A percentile compares a stretch with the other conserved stretches of the same genome.
Evolutionary conservation across 2,329 filamentous ascomycete genomes (phyloP).

Genomic region (Pseudogymnoascus sp.): DNA sequence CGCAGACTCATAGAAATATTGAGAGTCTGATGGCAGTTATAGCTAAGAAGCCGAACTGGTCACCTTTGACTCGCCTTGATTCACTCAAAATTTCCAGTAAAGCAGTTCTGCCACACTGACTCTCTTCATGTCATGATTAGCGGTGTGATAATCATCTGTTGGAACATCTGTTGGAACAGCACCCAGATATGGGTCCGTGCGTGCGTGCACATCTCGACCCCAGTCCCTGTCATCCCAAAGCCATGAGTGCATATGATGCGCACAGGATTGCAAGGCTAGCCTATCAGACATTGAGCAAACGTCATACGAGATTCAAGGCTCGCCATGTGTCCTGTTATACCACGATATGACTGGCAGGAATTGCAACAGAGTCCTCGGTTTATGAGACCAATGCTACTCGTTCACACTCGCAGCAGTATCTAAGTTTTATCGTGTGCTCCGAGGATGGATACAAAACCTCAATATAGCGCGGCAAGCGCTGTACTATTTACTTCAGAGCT

Average conservation of each 20-base stretch:
- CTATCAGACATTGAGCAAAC: background rate
- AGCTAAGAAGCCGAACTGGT: no score
- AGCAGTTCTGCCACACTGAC: no score
- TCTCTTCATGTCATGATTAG: no score
- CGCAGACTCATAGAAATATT: no score
- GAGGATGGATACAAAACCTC: background rate
- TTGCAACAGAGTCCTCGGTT: background rate
- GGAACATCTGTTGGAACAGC: no score
- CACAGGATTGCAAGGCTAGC: background rate
- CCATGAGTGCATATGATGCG: background rate
- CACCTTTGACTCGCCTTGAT: no score
- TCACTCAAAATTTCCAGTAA: no score
- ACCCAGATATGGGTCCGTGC: background rate
- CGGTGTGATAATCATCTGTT: no score
- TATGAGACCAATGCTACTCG: background rate
- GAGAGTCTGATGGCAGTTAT: no score
- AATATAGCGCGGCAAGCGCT: background rate
- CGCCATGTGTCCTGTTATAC: background rate
- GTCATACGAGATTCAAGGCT: background rate
- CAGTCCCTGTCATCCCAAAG: background rate
- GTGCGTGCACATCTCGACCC: background rate
- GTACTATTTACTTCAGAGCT: background rate
- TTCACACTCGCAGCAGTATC: background rate
- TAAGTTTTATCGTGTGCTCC: background rate
- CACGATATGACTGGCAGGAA: background rate